These are phyloP conservation scores for Steccherinum ochraceum DNA, from an alignment of 768 basidiomycete genomes.

Conservation along the genomic window DNA sequence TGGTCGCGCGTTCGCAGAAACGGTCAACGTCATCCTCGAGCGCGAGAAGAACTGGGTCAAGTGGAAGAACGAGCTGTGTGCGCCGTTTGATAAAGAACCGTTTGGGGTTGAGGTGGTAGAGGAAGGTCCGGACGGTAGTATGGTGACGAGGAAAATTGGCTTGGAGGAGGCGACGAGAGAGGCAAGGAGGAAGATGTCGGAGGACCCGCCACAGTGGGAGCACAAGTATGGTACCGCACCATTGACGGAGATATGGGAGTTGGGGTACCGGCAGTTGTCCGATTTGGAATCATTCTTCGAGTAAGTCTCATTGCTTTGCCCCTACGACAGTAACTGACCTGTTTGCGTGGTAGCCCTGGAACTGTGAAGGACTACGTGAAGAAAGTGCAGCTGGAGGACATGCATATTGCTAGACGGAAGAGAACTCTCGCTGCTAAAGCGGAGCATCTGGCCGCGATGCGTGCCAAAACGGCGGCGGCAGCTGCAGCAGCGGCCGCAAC, in stretches of 20 bases:
- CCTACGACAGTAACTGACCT: constrained; percentile 7
- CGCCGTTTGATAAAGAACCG: constrained; percentile 71
- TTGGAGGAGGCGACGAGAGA: constrained; percentile 57
- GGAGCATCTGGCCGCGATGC: constrained; percentile 31
- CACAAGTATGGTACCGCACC: constrained; percentile 63
- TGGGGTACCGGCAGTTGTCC: constrained; percentile 61
- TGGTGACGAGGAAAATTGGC: constrained; percentile 37
- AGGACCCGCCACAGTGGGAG: constrained; percentile 55
- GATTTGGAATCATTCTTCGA: constrained; percentile 64
- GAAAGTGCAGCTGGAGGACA: constrained; percentile 63
- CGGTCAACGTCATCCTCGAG: constrained; percentile 63
- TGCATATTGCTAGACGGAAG: constrained; percentile 47
- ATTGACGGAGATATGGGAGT: constrained; percentile 77
- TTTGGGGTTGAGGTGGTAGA: constrained; percentile 42
- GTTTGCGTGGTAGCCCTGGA: constrained; percentile 43
- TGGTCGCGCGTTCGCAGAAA: constrained; percentile 71
- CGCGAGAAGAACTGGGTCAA: constrained; percentile 87
- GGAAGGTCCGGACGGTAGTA: constrained; percentile 8
- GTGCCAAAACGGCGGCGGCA: constrained; percentile 31
- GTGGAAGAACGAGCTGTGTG: constrained; percentile 83
- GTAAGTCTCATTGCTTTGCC: constrained; percentile 39
- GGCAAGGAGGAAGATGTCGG: constrained; percentile 46
- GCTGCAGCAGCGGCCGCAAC: constrained; percentile 14
- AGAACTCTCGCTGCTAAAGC: constrained; percentile 31
- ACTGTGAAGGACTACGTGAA: constrained; percentile 71